Evolutionary conservation across 768 basidiomycete genomes (phyloP), one percentile per base, ranked within the genome.

Genomic region (Termitomyces sp.): DNA sequence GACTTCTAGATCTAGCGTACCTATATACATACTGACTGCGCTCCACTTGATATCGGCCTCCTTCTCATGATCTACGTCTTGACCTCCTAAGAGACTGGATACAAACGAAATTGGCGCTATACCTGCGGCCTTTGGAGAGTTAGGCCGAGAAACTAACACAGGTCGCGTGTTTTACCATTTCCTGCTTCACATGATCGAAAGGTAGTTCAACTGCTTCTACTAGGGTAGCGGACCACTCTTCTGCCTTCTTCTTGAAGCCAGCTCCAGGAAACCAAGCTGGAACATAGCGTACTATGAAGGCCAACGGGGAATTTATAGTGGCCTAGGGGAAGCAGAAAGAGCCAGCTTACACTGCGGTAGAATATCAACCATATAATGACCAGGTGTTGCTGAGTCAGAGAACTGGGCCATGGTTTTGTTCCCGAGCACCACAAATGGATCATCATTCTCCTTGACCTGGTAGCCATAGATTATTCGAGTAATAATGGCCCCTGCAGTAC

Each of bases 11-110:
- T 34, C n/a, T 25, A 47, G 40, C 46, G 46, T 61, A 79, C 79
- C 79, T 37, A 76, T 73, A 64, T 81, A 80, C 12, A 81, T 63
- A 43, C 80, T 79, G 21, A 75, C 74, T 27, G 80, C 74, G 37
- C 84, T 79, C 82, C 85, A 86, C 66, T 84, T 87, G 58, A 88
- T 72, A 56, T 81, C 77, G 55, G 76, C 67, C 55, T 86, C 83
- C 56, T 85, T 82, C 53, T 84, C 80, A 10, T 68, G 68, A 43
- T 69, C 77, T 28, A 82, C 64, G 9, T 72, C 67, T 63, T 77
- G 78, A 32, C 70, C 74, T 62, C 84, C 77, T 16, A 87, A 74
- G 48, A 84, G 67, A 28, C 73, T 72, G 19, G 83, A 83, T 1
- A 80, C 77, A 65, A 84, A 87, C 6, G 84, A 88, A 10, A 73